phyloP scores from a whole-genome alignment of 1,284 basidiomycete genomes.

The Gymnopus androsaceus region DNA sequence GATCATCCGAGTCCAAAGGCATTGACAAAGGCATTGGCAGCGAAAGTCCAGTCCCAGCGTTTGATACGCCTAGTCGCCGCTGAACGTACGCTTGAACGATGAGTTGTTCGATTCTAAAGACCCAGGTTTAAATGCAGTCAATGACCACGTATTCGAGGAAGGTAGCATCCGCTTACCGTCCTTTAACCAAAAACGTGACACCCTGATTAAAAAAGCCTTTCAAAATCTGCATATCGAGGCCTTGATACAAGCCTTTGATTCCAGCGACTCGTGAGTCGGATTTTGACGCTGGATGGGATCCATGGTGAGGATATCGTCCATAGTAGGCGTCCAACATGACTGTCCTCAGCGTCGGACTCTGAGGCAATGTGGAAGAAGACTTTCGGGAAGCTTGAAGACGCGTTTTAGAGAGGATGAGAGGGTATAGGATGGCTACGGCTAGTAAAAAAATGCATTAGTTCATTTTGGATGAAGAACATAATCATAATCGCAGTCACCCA shows the following conservation, averaged over 20 bases:
- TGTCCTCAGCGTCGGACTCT: conserved; percentile 26
- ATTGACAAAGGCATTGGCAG: not conserved
- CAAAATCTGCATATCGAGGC: conserved; percentile 51
- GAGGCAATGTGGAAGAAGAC: conserved; percentile 15
- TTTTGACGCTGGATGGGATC: not conserved
- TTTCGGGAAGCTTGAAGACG: conserved; percentile 43
- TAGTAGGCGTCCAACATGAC: conserved; percentile 36
- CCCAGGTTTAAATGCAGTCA: no score
- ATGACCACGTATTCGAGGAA: not conserved
- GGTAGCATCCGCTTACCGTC: conserved; percentile 35
- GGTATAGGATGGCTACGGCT: conserved; percentile 52
- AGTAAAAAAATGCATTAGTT: not conserved
- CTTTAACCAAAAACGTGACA: conserved; percentile 58
- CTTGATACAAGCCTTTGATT: conserved; percentile 49
- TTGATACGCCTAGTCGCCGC: conserved; percentile 3
- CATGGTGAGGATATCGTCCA: not conserved
- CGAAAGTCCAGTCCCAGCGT: not conserved
- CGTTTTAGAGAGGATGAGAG: conserved; percentile 59
- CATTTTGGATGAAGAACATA: not conserved
- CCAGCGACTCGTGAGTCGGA: conserved; percentile 24
- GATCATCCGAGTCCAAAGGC: not conserved
- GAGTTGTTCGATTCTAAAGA: conserved; percentile 38
- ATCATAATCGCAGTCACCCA: no score
- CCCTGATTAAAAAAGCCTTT: conserved; percentile 60
- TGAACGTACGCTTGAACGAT: conserved; percentile 37